phyloP scores from a whole-genome alignment of 2,329 filamentous ascomycete species.

The Incumbomyces delicatus region DNA sequence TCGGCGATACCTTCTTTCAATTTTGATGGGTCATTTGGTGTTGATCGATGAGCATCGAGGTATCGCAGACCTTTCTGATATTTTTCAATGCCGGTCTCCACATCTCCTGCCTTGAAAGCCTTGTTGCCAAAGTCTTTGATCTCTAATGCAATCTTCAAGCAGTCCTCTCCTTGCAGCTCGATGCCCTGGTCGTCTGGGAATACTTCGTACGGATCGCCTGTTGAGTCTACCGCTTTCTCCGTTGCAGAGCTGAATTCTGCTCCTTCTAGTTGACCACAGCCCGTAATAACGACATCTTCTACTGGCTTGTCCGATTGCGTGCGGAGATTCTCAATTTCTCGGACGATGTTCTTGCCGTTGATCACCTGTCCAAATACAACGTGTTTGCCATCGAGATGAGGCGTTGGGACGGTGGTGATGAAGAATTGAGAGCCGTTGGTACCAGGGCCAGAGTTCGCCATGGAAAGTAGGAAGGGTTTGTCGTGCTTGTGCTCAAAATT shows the following conservation, averaged over 20 bases:
- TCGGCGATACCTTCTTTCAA: slow-evolving; percentile 57
- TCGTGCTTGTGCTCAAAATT: slow-evolving; percentile 90
- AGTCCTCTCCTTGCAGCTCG: slow-evolving; percentile 55
- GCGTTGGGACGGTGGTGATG: slow-evolving; percentile 88
- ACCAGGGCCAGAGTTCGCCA: slow-evolving; percentile 95
- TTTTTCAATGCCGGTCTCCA: slow-evolving; percentile 67
- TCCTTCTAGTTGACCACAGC: slow-evolving; percentile 77
- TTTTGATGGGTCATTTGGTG: slow-evolving; percentile 60
- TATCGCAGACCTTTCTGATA: slow-evolving; percentile 92
- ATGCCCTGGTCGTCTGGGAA: slow-evolving; percentile 73
- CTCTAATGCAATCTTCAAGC: slow-evolving; percentile 69
- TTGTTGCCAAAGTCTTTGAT: slow-evolving; percentile 89
- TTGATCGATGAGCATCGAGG: slow-evolving; percentile 66
- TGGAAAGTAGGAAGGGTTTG: slow-evolving; percentile 84
- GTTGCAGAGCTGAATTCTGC: slow-evolving; percentile 58
- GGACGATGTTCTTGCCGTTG: slow-evolving; percentile 80
- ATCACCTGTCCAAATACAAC: slow-evolving; percentile 95
- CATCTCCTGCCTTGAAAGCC: slow-evolving; percentile 74
- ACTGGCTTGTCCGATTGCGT: slow-evolving; percentile 73
- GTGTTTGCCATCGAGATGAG: slow-evolving; percentile 91
- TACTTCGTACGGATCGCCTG: slow-evolving; percentile 89
- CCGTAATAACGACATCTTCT: slow-evolving; percentile 62
- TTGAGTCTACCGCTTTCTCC: slow-evolving; percentile 62
- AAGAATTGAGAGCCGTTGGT: slow-evolving; percentile 99
- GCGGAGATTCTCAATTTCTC: slow-evolving; percentile 76